Evolutionary conservation across 805 yeast genomes (phyloP), one percentile per base, ranked within the genome.

Genomic region (Groenewaldozyma tartarivorans): DNA sequence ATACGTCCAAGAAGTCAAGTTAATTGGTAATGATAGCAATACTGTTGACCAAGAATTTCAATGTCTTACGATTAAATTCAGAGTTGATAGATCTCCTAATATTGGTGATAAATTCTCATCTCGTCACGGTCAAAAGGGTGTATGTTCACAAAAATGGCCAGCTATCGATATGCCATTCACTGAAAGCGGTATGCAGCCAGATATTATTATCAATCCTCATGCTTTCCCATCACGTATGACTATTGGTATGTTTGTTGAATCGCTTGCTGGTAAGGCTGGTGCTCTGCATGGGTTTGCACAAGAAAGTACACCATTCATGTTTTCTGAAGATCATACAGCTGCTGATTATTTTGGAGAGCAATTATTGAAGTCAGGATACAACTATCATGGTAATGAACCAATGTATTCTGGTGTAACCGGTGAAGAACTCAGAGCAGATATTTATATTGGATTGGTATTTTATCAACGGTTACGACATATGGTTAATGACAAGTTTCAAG

Each of bases 181-280:
- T 57, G 97, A 92, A 53, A 74, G 79, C 44, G 98, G 98, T 58
- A 74, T 92, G 20, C 69, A 77, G 2, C 98, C 98, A 0, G 98
- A 90, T 66, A 88, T 90, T 49, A 90, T 90, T 56, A 90, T 90
- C 96, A 90, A 90, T 58, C 98, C 98, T 1, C 98, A 90, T 62
- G 98, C 96, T 68, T 92, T 90, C 80, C 98, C 98, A 48, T 90
- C 97, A 37, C 92, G 98, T 71, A 92, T 92, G 98, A 92, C 98
- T 9, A 90, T 92, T 64, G 98, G 98, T 69, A 92, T 92, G 97
- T 92, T 92, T 66, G 96, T 92, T 37, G 98, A 92, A 66, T 82
- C 94, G 40, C 66, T 92, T 43, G 97, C 98, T n/a, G 98, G 98
- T 58, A 92, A 92, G 64, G 92, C 97, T 4, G 98, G 98, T 61